A percentile compares a stretch with the other conserved stretches of the same genome.
These are phyloP conservation scores for Tillandsia fasciculata DNA, from an alignment of 176 grass and related monocot genomes.

Conservation along the genomic window DNA sequence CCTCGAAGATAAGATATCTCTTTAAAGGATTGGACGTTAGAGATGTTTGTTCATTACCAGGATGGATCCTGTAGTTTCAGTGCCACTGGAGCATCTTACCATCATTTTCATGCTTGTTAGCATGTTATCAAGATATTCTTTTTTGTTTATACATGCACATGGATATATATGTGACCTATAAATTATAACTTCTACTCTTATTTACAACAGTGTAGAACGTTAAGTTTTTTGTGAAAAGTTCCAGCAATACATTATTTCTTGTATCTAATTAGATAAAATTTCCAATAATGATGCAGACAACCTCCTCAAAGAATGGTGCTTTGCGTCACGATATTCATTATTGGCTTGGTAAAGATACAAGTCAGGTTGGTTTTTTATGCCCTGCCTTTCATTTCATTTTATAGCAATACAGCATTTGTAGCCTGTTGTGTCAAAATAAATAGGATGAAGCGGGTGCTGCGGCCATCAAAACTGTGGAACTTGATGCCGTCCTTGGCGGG, in stretches of 20 bases:
- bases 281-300: constrained; percentile 37
- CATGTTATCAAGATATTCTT: too few relatives aligned
- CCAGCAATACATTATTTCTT: constrained; percentile 5
- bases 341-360: constrained; percentile 91
- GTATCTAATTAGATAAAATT: too few relatives aligned
- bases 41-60: too few relatives aligned
- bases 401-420: not conserved
- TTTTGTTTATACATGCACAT: too few relatives aligned
- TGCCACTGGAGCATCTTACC: too few relatives aligned
- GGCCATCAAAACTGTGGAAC: constrained; percentile 27
- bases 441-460: constrained; percentile 32
- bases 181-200: not conserved
- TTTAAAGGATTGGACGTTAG: too few relatives aligned
- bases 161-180: not conserved
- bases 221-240: too few relatives aligned
- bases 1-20: too few relatives aligned
- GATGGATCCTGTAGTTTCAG: too few relatives aligned
- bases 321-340: constrained; percentile 71
- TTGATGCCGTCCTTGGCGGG: constrained; percentile 22
- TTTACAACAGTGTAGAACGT: too few relatives aligned
- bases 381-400: not conserved
- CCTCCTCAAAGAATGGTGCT: constrained; percentile 51
- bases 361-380: constrained; percentile 40
- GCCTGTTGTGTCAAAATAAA: not conserved
- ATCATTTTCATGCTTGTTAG: too few relatives aligned